Base-by-base conservation (phyloP, 2,329 filamentous ascomycete genomes). In the Pyrenophora tritici-repentis region DNA sequence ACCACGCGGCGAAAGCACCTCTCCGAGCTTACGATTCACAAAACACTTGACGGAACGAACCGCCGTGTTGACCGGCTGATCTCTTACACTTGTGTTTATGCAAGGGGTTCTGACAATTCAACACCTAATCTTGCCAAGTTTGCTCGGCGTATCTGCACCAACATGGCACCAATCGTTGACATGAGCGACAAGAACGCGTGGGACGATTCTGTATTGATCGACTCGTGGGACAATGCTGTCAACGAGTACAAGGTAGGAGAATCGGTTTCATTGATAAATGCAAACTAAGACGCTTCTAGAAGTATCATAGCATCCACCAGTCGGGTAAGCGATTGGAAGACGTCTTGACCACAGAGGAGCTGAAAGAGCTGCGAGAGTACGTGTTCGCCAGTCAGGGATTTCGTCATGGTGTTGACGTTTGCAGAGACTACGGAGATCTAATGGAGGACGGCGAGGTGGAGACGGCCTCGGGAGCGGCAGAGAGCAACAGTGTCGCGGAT, bases 301-400 rank as follows among this genome's bases (percentile, higher is more conserved):
- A 71, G 47, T 75, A 73, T 43, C 71, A 75, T 42, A 72, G 70
- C 50, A 73, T 75, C 47, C 62, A 67, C 35, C 65, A 64, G 40
- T 62, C 64, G 40, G 71, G 72, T 33, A 71, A 72, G 55, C 67
- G 65, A 38, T 54, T 73, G 2, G 69, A 73, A 52, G 69, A 74
- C 50, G 67, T 67, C 8, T 48, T 74, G 42, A 69, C 53, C 6
- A 50, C 57, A 44, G 65, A 69, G 32, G 71, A 75, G 45, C 55
- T 73, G 32, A 58, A 59, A 47, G 59, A 67, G 45, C 33, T 73
- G 46, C 61, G 59, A 55, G 58, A 58, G 71, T 73, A 58, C 36
- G 61, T 51, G 12, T 37, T 37, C 24, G 35, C 12, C 13, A 2
- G 9, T 2, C 9, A 29, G 7, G 5, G n/a, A 24, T 17, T 12